Evolutionary conservation across 2,329 filamentous ascomycete genomes (phyloP).

Genomic region (Fusarium newnesense): DNA sequence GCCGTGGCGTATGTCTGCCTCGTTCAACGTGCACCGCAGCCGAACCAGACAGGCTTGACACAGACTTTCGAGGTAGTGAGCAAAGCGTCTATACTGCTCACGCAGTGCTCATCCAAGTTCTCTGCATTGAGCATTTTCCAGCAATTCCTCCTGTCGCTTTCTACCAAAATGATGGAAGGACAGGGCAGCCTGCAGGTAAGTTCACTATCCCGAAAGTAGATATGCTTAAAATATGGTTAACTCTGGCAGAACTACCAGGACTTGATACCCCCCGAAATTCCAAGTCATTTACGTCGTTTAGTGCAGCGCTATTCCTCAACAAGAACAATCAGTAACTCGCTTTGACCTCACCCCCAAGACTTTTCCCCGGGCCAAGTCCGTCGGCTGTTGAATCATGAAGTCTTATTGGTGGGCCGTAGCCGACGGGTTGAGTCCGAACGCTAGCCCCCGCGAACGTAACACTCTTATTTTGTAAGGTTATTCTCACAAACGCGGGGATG

Average conservation of each 20-base stretch:
- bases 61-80: constrained; percentile 24
- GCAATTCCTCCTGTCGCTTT: not conserved
- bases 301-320: not conserved
- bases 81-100: constrained; percentile 15
- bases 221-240: not conserved
- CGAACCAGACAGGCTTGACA: not conserved
- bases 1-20: constrained; percentile 3
- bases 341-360: not conserved
- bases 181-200: not conserved
- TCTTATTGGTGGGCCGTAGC: constrained; percentile 1
- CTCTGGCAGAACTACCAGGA: not conserved
- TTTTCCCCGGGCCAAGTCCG: constrained; percentile 1
- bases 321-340: not conserved
- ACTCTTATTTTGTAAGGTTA: not conserved
- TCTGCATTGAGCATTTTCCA: constrained; percentile 4
- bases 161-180: constrained; percentile 18
- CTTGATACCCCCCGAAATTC: constrained; percentile 2
- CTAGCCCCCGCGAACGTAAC: not conserved
- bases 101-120: constrained; percentile 21
- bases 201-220: fast-evolving
- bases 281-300: constrained; percentile 7
- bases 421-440: constrained; percentile 10
- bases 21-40: not conserved
- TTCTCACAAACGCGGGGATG: constrained; percentile 20
- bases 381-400: not conserved